A percentile compares a stretch with the other conserved stretches of the same genome.
These are phyloP conservation scores for Cymbopogon flexuosus DNA, from an alignment of 202 grass and related monocot species.

Conservation along the genomic window DNA sequence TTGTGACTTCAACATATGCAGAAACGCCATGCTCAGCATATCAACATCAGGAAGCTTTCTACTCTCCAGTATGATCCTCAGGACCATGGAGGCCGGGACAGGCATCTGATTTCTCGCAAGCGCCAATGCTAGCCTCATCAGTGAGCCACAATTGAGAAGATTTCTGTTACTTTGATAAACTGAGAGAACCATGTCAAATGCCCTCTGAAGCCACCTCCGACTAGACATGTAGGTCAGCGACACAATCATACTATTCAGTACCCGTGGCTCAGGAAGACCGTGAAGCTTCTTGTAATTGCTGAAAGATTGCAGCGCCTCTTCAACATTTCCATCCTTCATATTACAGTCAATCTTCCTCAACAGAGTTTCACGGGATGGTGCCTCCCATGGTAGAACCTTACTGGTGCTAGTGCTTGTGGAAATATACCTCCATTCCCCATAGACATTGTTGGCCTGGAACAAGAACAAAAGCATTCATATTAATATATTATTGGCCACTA, in stretches of 20 bases:
- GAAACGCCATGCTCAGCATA: conserved; percentile 56
- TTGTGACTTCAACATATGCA: conserved; percentile 73
- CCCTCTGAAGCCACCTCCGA: conserved; percentile 68
- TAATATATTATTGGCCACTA: not conserved
- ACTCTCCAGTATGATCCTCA: conserved; percentile 56
- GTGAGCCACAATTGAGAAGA: conserved; percentile 41
- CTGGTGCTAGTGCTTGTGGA: conserved; percentile 19
- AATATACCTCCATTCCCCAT: conserved; percentile 19
- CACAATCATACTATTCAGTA: conserved; percentile 51
- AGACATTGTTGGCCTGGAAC: conserved; percentile 36
- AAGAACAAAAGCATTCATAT: conserved; percentile 13
- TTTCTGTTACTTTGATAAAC: conserved; percentile 46
- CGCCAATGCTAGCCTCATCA: conserved; percentile 53
- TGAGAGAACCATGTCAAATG: conserved; percentile 49
- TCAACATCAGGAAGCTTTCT: conserved; percentile 62
- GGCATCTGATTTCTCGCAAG: conserved; percentile 65
- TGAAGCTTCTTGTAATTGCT: conserved; percentile 60
- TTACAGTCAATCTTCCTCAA: conserved; percentile 45
- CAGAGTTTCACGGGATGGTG: conserved; percentile 49
- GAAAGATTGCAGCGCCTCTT: conserved; percentile 63
- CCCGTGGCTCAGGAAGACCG: conserved; percentile 47
- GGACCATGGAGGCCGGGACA: conserved; percentile 45
- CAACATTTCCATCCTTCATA: conserved; percentile 52
- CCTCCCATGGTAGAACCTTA: conserved; percentile 47
- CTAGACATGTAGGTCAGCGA: conserved; percentile 52